These are phyloP conservation scores for Ustilaginoidea virens DNA, from an alignment of 2,329 filamentous ascomycete genomes.

Conservation along the genomic window DNA sequence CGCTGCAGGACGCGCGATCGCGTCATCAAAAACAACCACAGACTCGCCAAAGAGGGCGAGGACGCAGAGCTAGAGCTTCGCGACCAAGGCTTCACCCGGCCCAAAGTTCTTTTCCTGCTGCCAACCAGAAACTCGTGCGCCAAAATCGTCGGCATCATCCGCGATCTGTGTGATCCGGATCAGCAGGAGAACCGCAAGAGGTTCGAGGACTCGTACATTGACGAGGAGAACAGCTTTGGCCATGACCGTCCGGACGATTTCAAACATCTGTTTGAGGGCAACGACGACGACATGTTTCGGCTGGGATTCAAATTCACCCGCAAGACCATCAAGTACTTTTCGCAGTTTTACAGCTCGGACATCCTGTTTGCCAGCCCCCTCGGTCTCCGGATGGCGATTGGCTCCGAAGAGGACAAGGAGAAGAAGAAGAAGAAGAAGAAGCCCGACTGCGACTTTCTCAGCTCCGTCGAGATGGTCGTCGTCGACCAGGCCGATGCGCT, in stretches of 20 bases:
- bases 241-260: slow-evolving; percentile 74
- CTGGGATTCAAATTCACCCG: slow-evolving; percentile 93
- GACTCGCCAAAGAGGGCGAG: slow-evolving; percentile 50
- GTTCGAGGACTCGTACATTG: slow-evolving; percentile 70
- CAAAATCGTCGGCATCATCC: slow-evolving; percentile 62
- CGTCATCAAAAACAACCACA: slow-evolving; percentile 84
- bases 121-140: slow-evolving; percentile 81
- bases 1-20: slow-evolving; percentile 69
- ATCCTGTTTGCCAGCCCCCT: slow-evolving; percentile 85
- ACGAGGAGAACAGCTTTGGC: slow-evolving; percentile 48
- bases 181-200: slow-evolving; percentile 92
- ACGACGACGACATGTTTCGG: slow-evolving; percentile 94
- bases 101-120: slow-evolving; percentile 80
- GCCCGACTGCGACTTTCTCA: slow-evolving; percentile 78
- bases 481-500: slow-evolving; percentile 87
- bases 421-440: slow-evolving; percentile 26
- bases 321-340: slow-evolving; percentile 89
- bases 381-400: slow-evolving; percentile 80
- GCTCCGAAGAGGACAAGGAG: slow-evolving; percentile 50
- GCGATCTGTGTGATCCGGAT: slow-evolving; percentile 61
- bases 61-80: slow-evolving; percentile 56
- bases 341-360: slow-evolving; percentile 91
- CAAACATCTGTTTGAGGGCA: slow-evolving; percentile 76
- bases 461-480: slow-evolving; percentile 80
- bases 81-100: slow-evolving; percentile 90